Evolutionary conservation across 1,139 yeast genomes (phyloP), one percentile per base, ranked within the genome.

Genomic region (Hansenula lynferdii): DNA sequence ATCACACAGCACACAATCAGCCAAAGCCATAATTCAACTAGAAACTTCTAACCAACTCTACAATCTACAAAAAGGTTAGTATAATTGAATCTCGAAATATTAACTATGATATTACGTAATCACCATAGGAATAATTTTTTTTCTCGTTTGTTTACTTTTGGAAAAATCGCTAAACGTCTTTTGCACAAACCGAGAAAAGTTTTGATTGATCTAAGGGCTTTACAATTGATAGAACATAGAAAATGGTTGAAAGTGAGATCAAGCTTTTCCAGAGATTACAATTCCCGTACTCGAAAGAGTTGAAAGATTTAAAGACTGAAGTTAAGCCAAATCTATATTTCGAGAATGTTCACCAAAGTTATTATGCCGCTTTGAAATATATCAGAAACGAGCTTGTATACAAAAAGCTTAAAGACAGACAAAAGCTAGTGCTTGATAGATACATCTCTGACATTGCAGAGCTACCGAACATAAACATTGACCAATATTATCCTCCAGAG

Each of bases 401-500:
- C 6, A 31, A 40, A 19, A 48, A 52, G 34, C 36, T 52, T 21
- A 44, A 40, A 19, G 38, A 45, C 23, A 31, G 32, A 2, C 48
- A 45, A 6, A 15, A 22, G 2, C 27, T 50, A 30, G 31, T 47
- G 14, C 31, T 53, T 14, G 57, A 53, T 33, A 33, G 33, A 17
- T 49, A 45, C 12, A 39, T 53, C 7, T 39, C 35, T 11, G 54
- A 50, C 4, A 35, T 52, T 2, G 28, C 49, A n/a, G 42, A 42
- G 1, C 25, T 42, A 2, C 17, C 39, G 0, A 19, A 27, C 6
- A 20, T 43, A 0, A 32, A 44, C 12, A 39, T 47, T 12, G 41
- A 40, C 16, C 14, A 29, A 6, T 38, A 31, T 10, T 53, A 51
- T 21, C 57, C 57, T 4, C 57, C 57, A 1, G 48, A 47, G 34